Evolutionary conservation across 768 basidiomycete genomes (phyloP), one percentile per base, ranked within the genome.

Genomic region (Leccinum longicurvipes): DNA sequence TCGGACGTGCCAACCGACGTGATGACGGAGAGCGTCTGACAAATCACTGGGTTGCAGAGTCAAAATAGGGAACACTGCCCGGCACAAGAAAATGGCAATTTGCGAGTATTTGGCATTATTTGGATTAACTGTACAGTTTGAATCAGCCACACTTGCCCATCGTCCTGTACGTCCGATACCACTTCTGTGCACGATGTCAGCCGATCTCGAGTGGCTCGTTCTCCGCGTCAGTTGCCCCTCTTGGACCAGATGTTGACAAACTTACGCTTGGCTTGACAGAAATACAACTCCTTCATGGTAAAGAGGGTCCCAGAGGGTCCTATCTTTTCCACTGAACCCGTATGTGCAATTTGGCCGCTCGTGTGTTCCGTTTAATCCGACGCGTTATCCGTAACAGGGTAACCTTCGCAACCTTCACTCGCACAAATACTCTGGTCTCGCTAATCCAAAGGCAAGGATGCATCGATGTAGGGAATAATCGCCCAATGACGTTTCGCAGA

Each of bases 171-270:
- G 55, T 57, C 57, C 50, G 58, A 46, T 60, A 56, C 60, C 59
- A 6, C 45, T 31, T 48, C 44, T 31, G 53, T 54, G 57, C 77
- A 83, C 75, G 71, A 93, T 93, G 91, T 91, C 91, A 67, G 70
- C 77, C 79, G 92, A 95, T 73, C 90, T 96, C 74, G 83, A 94
- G 78, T 96, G 93, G 93, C 86, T 93, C 72, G 87, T 96, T 59
- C 75, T 91, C 72, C 90, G 90, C 70, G 90, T 91, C 4, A 23
- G n/a, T 48, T 23, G 7, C 12, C 15, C 36, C 6, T 19, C 19
- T 24, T 39, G 6, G n/a, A 57, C 2, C 3, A 23, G 3, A 6
- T 10, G 0, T 31, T 64, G 34, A 64, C 36, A 19, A 17, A 0
- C 32, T 55, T 6, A 34, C 12, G 1, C 10, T 29, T 46, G n/a